Percentiles rank a stretch among this genome's conserved stretches.
Conservation (phyloP, 148 eudicot species). For the Nepenthes gracilis region DNA sequence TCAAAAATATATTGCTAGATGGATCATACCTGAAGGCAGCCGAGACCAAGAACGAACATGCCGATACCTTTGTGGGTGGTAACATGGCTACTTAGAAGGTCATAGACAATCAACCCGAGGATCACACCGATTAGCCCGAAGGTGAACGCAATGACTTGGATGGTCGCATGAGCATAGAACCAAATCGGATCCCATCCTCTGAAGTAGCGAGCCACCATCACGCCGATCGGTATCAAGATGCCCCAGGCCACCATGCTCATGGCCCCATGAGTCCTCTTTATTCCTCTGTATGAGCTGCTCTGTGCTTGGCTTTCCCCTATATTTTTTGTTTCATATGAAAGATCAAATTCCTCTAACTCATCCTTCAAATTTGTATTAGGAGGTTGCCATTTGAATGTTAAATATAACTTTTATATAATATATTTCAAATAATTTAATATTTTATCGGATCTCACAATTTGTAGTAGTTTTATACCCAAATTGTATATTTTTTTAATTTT, state of each 20-base stretch:
- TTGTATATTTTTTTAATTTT: no score
- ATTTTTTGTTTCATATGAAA: neutral
- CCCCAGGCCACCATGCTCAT: constrained; percentile 87
- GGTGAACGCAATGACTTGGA: constrained; percentile 47
- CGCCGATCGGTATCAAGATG: constrained; percentile 59
- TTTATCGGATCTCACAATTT: no score
- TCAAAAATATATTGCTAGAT: neutral
- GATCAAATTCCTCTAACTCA: no score
- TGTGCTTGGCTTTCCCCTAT: constrained; percentile 41
- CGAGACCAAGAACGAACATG: constrained; percentile 39
- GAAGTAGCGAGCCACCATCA: constrained; percentile 53
- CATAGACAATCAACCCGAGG: constrained; percentile 46
- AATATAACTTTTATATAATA: no score
- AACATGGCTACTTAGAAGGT: constrained; percentile 25
- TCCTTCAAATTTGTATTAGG: no score
- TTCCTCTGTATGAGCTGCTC: constrained; percentile 25
- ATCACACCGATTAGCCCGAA: constrained; percentile 55
- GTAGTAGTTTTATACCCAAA: no score
- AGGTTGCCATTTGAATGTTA: no score
- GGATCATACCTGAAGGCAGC: constrained; percentile 59
- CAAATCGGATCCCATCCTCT: constrained; percentile 70
- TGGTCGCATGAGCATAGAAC: constrained; percentile 56
- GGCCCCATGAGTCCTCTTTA: constrained; percentile 51
- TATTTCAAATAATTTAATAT: no score
- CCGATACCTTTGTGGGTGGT: constrained; percentile 55